These are phyloP conservation scores for Yarrowia divulgata DNA, from an alignment of 805 yeast species.

Conservation along the genomic window DNA sequence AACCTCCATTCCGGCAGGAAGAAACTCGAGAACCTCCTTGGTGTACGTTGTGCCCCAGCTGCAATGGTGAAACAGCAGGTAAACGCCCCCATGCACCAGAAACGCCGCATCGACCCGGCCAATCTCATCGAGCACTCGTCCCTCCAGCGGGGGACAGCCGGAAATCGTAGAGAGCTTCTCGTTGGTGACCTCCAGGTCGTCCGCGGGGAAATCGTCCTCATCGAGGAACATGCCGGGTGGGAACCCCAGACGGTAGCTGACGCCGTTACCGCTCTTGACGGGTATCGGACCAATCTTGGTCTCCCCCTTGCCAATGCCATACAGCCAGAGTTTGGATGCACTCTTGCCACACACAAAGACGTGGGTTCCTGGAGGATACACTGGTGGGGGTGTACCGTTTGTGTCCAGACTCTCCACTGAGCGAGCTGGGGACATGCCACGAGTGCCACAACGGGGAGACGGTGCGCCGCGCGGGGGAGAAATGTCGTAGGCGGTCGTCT, in stretches of 20 bases:
- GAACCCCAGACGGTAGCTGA: background rate
- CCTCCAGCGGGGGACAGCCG: slow-evolving; percentile 14
- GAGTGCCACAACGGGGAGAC: too few species aligned
- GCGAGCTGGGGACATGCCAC: background rate
- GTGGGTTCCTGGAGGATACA: slow-evolving; percentile 1
- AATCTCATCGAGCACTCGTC: background rate
- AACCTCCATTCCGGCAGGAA: background rate
- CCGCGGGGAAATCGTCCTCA: background rate
- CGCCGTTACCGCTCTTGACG: background rate
- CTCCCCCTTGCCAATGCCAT: background rate
- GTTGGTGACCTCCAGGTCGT: slow-evolving; percentile 1
- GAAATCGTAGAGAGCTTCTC: background rate
- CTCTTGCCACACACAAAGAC: slow-evolving; percentile 1
- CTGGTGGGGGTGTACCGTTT: background rate
- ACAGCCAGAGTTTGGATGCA: slow-evolving; percentile 1
- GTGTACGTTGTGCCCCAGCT: slow-evolving; percentile 11
- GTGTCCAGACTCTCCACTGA: slow-evolving; percentile 7
- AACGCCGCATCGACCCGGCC: background rate
- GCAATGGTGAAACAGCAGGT: slow-evolving; percentile 7
- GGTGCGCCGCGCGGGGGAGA: background rate
- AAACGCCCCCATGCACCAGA: slow-evolving; percentile 1
- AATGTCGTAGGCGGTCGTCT: background rate
- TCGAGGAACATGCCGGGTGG: slow-evolving; percentile 21
- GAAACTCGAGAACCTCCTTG: slow-evolving; percentile 1
- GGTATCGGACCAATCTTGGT: slow-evolving; percentile 7